These are phyloP conservation scores for Globisporangium iwayamae DNA, from an alignment of 352 stramenopile genomes.

Conservation along the genomic window DNA sequence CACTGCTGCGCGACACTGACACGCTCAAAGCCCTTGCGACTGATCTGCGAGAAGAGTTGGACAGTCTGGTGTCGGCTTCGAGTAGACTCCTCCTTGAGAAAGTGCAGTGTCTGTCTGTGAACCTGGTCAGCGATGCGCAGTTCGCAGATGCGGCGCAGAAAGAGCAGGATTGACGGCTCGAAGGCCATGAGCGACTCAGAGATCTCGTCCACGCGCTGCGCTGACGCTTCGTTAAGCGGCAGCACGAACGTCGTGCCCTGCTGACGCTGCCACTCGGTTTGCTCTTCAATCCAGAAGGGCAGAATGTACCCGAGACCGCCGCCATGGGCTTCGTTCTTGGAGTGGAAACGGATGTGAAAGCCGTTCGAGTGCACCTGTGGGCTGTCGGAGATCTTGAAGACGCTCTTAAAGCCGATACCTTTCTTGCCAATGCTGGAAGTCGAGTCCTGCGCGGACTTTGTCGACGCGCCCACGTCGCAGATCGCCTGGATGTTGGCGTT, in stretches of 20 bases:
- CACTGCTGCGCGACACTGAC: constrained; percentile 33
- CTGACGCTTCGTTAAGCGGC: constrained; percentile 55
- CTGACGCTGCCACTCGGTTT: constrained; percentile 31
- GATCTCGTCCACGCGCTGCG: constrained; percentile 44
- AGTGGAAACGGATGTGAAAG: constrained; percentile 80
- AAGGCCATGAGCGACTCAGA: constrained; percentile 60
- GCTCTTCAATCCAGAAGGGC: constrained; percentile 70
- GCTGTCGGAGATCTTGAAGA: constrained; percentile 83
- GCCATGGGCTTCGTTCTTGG: constrained; percentile 39
- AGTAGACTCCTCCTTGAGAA: constrained; percentile 33
- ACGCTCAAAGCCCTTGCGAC: constrained; percentile 8
- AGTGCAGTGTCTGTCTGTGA: constrained; percentile 28
- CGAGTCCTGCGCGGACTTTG: constrained; percentile 39
- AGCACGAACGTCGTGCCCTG: constrained; percentile 73
- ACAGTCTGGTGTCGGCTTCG: constrained; percentile 26
- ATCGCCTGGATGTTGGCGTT: constrained; percentile 74
- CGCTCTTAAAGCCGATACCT: constrained; percentile 90
- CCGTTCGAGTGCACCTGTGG: constrained; percentile 88
- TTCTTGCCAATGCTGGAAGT: constrained; percentile 85
- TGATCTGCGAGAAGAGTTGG: constrained; percentile 35
- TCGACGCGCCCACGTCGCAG: constrained; percentile 85
- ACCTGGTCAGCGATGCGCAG: constrained; percentile 50
- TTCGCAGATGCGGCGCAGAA: constrained; percentile 66
- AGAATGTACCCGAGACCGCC: constrained; percentile 74
- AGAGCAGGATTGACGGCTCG: constrained; percentile 78